Evolutionary conservation across 2,329 filamentous ascomycete species (phyloP).

Genomic region (Alternaria novae-zelandiae): DNA sequence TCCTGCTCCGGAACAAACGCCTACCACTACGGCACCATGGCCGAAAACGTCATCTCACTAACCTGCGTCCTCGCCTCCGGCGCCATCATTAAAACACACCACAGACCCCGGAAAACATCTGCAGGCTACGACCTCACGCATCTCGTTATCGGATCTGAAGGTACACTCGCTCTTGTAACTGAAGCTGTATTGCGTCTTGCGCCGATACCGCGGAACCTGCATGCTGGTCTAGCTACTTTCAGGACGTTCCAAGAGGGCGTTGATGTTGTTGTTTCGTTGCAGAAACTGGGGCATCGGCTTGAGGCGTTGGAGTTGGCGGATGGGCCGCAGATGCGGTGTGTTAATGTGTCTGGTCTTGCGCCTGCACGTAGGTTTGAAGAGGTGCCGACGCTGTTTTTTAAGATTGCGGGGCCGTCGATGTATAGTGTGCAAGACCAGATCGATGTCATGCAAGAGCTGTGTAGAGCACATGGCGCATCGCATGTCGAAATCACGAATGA

Average conservation of each 20-base stretch:
- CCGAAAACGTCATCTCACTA: conserved; percentile 84
- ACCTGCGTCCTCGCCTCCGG: conserved; percentile 89
- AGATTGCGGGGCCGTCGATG: conserved; percentile 68
- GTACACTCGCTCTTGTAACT: conserved; percentile 87
- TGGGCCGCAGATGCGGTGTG: conserved; percentile 78
- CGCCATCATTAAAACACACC: conserved; percentile 83
- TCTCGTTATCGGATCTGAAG: conserved; percentile 87
- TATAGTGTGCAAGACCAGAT: conserved; percentile 77
- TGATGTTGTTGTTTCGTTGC: conserved; percentile 76
- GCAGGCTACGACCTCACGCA: conserved; percentile 91
- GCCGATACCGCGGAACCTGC: conserved; percentile 75
- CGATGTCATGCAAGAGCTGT: conserved; percentile 64
- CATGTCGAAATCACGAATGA: conserved; percentile 70
- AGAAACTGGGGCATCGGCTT: conserved; percentile 78
- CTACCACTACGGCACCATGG: conserved; percentile 92
- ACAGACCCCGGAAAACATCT: conserved; percentile 84
- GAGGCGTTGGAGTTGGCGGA: conserved; percentile 90
- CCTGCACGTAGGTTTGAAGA: conserved; percentile 66
- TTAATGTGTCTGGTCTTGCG: conserved; percentile 66
- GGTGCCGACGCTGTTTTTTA: conserved; percentile 73
- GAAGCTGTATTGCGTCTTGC: conserved; percentile 87
- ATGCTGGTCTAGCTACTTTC: conserved; percentile 75
- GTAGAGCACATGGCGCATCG: conserved; percentile 62
- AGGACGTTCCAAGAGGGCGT: conserved; percentile 71
- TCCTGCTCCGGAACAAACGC: conserved; percentile 83